A percentile compares a stretch with the other conserved stretches of the same genome.
phyloP scores from a whole-genome alignment of 2,329 filamentous ascomycete genomes.

The Aspergillus piperis region DNA sequence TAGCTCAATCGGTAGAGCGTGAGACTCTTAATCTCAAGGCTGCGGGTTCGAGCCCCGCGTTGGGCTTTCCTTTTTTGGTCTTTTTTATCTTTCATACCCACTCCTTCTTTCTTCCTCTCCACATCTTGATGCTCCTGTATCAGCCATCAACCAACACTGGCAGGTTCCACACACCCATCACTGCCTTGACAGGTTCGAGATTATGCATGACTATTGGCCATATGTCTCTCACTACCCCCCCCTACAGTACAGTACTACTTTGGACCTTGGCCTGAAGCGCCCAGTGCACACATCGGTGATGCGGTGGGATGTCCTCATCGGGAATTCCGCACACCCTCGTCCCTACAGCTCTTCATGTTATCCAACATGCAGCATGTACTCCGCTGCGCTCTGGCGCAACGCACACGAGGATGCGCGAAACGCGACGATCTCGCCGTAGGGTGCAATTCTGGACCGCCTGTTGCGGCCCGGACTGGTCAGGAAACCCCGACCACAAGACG shows the following conservation, averaged over 20 bases:
- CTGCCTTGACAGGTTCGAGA: no score
- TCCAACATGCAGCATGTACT: background rate
- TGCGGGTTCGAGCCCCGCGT: slow-evolving; percentile 47
- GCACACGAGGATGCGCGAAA: background rate
- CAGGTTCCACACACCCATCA: no score
- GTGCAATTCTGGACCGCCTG: background rate
- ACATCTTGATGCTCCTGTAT: background rate
- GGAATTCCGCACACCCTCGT: background rate
- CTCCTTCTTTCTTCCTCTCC: background rate
- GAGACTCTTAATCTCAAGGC: slow-evolving; percentile 51
- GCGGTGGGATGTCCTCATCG: background rate
- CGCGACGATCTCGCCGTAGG: background rate
- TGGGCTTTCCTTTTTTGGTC: slow-evolving; percentile 28
- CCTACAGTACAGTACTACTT: no score
- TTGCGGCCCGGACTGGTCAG: background rate
- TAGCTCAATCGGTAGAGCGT: slow-evolving; percentile 55
- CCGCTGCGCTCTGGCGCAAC: background rate
- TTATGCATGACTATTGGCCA: no score
- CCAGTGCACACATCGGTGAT: no score
- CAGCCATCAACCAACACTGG: background rate
- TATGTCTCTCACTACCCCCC: no score
- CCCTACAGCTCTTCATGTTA: background rate
- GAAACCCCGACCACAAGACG: background rate
- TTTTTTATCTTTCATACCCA: slow-evolving; percentile 7
- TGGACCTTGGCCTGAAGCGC: no score